These are phyloP conservation scores for Hansenula lynferdii DNA, from an alignment of 1,139 yeast species.

Conservation along the genomic window DNA sequence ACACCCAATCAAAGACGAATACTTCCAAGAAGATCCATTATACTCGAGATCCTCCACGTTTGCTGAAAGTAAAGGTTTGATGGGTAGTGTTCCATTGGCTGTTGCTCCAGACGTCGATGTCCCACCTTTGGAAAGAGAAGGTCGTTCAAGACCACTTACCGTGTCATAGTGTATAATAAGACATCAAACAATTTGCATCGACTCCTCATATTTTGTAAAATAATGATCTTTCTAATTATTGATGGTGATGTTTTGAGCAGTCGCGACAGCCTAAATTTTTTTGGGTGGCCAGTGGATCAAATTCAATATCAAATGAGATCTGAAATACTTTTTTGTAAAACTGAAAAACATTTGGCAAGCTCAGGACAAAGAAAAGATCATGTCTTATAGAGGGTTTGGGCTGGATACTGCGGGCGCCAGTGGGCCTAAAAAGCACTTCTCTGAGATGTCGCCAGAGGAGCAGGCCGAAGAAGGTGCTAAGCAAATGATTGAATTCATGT, in stretches of 20 bases:
- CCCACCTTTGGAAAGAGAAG: conserved; percentile 87
- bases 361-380: too few species aligned
- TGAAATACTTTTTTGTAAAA: too few species aligned
- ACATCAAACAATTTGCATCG: neutral
- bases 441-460: conserved; percentile 84
- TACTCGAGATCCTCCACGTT: conserved; percentile 69
- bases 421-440: conserved; percentile 40
- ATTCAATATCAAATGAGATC: too few species aligned
- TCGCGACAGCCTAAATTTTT: too few species aligned
- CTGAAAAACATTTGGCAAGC: too few species aligned
- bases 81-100: conserved; percentile 65
- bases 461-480: conserved; percentile 92
- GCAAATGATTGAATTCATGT: conserved; percentile 78
- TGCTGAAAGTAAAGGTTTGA: conserved; percentile 88
- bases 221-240: too few species aligned
- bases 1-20: conserved; percentile 91
- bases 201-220: too few species aligned
- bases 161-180: neutral
- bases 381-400: conserved; percentile 37
- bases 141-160: conserved; percentile 41
- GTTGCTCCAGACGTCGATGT: conserved; percentile 49
- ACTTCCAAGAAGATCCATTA: conserved; percentile 68
- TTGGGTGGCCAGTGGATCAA: too few species aligned
- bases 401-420: conserved; percentile 29
- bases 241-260: too few species aligned